phyloP scores from a whole-genome alignment of 129 eudicot species.

The Calendula officinalis region DNA sequence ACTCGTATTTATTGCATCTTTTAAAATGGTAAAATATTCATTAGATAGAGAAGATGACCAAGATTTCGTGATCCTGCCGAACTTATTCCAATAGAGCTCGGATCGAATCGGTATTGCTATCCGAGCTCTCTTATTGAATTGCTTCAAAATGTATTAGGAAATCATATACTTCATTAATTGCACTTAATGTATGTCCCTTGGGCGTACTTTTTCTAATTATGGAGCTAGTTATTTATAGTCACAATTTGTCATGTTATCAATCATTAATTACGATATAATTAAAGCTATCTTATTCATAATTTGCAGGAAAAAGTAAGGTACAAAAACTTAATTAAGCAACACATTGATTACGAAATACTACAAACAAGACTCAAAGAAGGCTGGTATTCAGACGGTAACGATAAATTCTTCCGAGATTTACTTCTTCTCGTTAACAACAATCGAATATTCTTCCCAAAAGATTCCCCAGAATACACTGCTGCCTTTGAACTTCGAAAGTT shows the following conservation, averaged over 20 bases:
- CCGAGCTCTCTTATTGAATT: neutral
- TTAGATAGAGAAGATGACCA: too few relatives aligned
- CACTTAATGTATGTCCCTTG: too few relatives aligned
- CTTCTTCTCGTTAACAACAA: slow-evolving; percentile 62
- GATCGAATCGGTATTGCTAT: neutral
- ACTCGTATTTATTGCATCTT: too few relatives aligned
- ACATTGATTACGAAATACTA: slow-evolving; percentile 53
- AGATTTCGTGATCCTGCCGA: neutral
- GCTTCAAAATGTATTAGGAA: too few relatives aligned
- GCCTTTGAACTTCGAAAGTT: slow-evolving; percentile 58
- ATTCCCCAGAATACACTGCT: slow-evolving; percentile 47
- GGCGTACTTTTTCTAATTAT: too few relatives aligned
- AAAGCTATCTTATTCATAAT: neutral
- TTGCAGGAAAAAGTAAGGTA: slow-evolving; percentile 61
- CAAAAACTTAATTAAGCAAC: slow-evolving; percentile 58
- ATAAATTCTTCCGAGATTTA: slow-evolving; percentile 60
- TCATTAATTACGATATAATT: neutral
- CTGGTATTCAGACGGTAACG: slow-evolving; percentile 45
- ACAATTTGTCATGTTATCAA: neutral
- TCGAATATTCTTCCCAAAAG: slow-evolving; percentile 49
- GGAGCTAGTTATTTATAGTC: neutral
- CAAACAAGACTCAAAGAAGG: slow-evolving; percentile 57
- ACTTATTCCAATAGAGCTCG: neutral
- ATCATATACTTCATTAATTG: too few relatives aligned
- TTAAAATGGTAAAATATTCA: too few relatives aligned